Evolutionary conservation across 2,329 filamentous ascomycete species (phyloP).

Genomic region (Nothophoma quercina): DNA sequence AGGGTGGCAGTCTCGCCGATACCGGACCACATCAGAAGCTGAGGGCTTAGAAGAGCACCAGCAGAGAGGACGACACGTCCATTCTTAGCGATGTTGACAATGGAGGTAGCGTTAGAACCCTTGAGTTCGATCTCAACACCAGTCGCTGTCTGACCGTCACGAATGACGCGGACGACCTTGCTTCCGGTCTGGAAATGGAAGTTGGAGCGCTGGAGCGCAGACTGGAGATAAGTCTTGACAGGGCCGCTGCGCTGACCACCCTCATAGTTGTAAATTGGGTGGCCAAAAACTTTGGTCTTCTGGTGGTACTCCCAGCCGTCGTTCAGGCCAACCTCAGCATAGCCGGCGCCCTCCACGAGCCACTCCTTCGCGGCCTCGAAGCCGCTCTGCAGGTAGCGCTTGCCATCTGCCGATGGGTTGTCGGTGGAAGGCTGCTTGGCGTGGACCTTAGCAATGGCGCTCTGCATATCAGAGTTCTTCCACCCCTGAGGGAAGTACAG

Average conservation of each 20-base stretch:
- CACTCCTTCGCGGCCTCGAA: slow-evolving; percentile 58
- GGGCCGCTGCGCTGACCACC: slow-evolving; percentile 61
- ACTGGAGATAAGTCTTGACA: slow-evolving; percentile 59
- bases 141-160: slow-evolving; percentile 50
- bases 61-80: slow-evolving; percentile 44
- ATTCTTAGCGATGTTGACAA: slow-evolving; percentile 31
- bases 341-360: slow-evolving; percentile 60
- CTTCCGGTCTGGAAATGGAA: slow-evolving; percentile 53
- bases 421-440: slow-evolving; percentile 55
- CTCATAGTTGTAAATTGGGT: slow-evolving; percentile 58
- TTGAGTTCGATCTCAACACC: slow-evolving; percentile 52
- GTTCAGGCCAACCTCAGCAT: slow-evolving; percentile 58
- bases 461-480: slow-evolving; percentile 59
- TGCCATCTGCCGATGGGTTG: slow-evolving; percentile 55
- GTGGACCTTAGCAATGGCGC: slow-evolving; percentile 57
- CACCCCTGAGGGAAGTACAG: slow-evolving; percentile 59
- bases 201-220: slow-evolving; percentile 50
- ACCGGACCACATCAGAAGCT: slow-evolving; percentile 51
- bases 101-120: slow-evolving; percentile 41
- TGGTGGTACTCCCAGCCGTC: slow-evolving; percentile 50
- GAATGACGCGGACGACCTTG: slow-evolving; percentile 56
- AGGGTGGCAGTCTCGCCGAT: slow-evolving; percentile 40
- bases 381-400: slow-evolving; percentile 58
- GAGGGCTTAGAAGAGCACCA: slow-evolving; percentile 47
- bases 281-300: slow-evolving; percentile 59